Percentiles rank a stretch among this genome's conserved stretches.
Conservation (phyloP, 768 basidiomycete species). For the Strobilomyces confusus region DNA sequence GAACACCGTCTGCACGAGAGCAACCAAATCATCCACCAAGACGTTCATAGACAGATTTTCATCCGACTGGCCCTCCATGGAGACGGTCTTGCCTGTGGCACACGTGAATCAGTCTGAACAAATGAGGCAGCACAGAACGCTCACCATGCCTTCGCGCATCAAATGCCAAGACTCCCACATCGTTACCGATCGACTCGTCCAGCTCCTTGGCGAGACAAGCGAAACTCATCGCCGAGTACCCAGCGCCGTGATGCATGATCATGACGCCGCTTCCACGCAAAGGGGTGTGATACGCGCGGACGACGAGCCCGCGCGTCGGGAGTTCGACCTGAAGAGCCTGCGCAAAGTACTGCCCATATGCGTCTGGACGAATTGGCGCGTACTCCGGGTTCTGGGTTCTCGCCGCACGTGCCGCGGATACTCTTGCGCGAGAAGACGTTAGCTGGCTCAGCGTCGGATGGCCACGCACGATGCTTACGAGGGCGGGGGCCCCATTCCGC, state of each 20-base stretch:
- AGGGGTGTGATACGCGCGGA: conserved; percentile 81
- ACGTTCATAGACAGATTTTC: conserved; percentile 60
- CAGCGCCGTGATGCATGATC: conserved; percentile 94
- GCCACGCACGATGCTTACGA: conserved; percentile 42
- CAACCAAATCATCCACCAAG: conserved; percentile 71
- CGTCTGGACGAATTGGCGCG: conserved; percentile 67
- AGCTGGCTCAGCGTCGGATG: not conserved
- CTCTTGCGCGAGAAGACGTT: conserved; percentile 20
- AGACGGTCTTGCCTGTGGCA: conserved; percentile 24
- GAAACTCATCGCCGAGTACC: conserved; percentile 86
- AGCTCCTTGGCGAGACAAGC: conserved; percentile 88
- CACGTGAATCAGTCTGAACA: not conserved
- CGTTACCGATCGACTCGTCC: conserved; percentile 51
- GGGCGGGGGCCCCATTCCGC: conserved; percentile 57
- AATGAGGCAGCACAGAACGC: conserved; percentile 17
- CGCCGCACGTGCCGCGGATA: conserved; percentile 24
- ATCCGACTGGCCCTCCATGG: conserved; percentile 19
- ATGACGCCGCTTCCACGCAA: conserved; percentile 62
- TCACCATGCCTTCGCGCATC: conserved; percentile 89
- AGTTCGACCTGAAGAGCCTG: conserved; percentile 79
- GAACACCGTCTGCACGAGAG: conserved; percentile 64
- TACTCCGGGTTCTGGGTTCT: conserved; percentile 55
- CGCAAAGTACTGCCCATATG: conserved; percentile 57
- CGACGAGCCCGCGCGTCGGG: conserved; percentile 55
- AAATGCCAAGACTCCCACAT: conserved; percentile 75